phyloP scores from a whole-genome alignment of 495 filamentous ascomycete species.

The Penicillium diatomitis region DNA sequence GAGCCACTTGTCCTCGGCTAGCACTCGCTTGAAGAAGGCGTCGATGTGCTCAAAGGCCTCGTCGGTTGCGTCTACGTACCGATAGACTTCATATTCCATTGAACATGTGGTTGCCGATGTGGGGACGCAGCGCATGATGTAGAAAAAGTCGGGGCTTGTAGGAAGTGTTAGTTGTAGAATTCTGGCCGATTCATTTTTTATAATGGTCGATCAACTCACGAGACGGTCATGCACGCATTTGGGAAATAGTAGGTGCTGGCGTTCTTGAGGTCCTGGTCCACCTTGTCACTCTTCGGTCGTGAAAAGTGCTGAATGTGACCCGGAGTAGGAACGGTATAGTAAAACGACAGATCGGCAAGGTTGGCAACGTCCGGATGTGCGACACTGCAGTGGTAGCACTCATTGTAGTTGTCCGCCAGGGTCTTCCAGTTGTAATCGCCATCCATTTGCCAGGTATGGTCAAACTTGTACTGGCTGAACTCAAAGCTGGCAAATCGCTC shows the following conservation, averaged over 20 bases:
- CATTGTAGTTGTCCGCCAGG: constrained; percentile 45
- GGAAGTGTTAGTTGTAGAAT: no score
- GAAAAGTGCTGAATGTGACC: constrained; percentile 35
- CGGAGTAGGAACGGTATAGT: constrained; percentile 31
- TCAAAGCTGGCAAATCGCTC: constrained; percentile 31
- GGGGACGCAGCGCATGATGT: constrained; percentile 36
- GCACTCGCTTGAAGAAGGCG: constrained; percentile 32
- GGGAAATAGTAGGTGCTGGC: constrained; percentile 42
- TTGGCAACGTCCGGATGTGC: constrained; percentile 38
- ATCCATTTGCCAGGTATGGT: constrained; percentile 43
- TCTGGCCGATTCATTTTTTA: no score
- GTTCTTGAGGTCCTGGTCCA: constrained; percentile 23
- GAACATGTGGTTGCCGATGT: constrained; percentile 21
- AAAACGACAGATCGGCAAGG: constrained; percentile 32
- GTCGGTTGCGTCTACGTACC: constrained; percentile 29
- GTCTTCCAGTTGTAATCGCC: constrained; percentile 47
- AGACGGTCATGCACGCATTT: constrained; percentile 39
- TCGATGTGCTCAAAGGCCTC: constrained; percentile 32
- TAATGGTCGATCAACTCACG: constrained; percentile 24
- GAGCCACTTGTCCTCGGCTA: constrained; percentile 37
- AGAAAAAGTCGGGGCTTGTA: constrained; percentile 35
- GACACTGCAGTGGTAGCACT: constrained; percentile 45
- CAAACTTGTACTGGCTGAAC: constrained; percentile 40
- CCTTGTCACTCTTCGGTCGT: constrained; percentile 28
- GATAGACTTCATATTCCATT: constrained; percentile 40